phyloP scores from a whole-genome alignment of 371 early-diverging fungal genomes.

The Parasitella parasitica region DNA sequence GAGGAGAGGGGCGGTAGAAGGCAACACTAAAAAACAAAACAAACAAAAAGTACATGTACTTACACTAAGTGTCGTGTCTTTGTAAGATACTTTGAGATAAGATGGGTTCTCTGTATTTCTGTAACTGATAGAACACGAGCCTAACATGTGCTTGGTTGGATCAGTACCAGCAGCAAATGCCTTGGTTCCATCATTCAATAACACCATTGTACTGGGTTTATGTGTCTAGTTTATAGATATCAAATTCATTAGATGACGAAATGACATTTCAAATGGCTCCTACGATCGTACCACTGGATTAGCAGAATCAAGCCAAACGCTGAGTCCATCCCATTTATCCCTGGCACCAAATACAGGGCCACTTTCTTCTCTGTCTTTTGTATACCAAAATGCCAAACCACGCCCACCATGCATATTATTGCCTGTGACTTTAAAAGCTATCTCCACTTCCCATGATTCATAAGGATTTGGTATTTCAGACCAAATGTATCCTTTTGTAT shows the following conservation, averaged over 20 bases:
- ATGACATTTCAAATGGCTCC: not conserved
- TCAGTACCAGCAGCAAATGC: constrained; percentile 46
- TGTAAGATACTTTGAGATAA: constrained; percentile 65
- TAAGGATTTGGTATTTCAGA: constrained; percentile 62
- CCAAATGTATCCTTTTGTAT: constrained; percentile 72
- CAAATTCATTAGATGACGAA: too few species aligned
- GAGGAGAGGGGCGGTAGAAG: not conserved
- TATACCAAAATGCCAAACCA: constrained; percentile 90
- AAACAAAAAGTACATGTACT: not conserved
- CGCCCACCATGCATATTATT: constrained; percentile 69
- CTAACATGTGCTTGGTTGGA: constrained; percentile 49
- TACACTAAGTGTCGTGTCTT: constrained; percentile 61
- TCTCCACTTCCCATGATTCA: constrained; percentile 75
- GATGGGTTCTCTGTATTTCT: constrained; percentile 65
- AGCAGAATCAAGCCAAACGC: constrained; percentile 69
- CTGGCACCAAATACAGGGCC: constrained; percentile 74
- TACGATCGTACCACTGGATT: constrained; percentile 50
- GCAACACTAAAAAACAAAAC: not conserved
- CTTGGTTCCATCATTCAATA: constrained; percentile 70
- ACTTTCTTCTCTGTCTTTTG: constrained; percentile 53
- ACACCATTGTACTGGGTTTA: constrained; percentile 65
- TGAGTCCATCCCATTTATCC: constrained; percentile 74
- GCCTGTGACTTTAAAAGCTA: constrained; percentile 68
- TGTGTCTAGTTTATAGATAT: constrained; percentile 32
- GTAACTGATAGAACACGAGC: constrained; percentile 74